phyloP scores from a whole-genome alignment of 768 basidiomycete genomes.

The Rhodotorula taiwanensis region DNA sequence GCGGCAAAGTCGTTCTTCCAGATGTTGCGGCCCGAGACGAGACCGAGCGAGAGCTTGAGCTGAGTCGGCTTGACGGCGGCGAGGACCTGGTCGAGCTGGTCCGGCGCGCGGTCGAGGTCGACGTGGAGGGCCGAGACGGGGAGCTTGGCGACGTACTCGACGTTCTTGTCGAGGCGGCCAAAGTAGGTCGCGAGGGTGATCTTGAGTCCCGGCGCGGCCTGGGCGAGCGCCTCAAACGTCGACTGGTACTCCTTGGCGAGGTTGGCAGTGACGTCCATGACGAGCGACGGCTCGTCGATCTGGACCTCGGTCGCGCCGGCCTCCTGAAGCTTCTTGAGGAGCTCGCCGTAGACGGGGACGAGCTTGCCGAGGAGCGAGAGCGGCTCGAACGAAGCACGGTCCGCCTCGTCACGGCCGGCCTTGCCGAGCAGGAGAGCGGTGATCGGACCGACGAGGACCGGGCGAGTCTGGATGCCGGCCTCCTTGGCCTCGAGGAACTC shows the following conservation, averaged over 20 bases:
- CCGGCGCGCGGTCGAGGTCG: slow-evolving; percentile 88
- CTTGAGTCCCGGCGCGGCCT: slow-evolving; percentile 65
- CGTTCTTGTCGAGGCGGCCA: slow-evolving; percentile 85
- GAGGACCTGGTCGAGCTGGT: slow-evolving; percentile 74
- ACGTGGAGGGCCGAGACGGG: slow-evolving; percentile 91
- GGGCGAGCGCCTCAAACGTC: slow-evolving; percentile 72
- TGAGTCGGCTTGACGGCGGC: slow-evolving; percentile 74
- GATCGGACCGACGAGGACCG: slow-evolving; percentile 90
- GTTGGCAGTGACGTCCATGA: slow-evolving; percentile 71
- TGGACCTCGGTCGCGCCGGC: slow-evolving; percentile 93
- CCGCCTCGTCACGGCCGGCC: slow-evolving; percentile 61
- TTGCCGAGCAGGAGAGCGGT: slow-evolving; percentile 93
- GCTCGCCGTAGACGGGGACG: slow-evolving; percentile 81
- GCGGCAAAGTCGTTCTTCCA: slow-evolving; percentile 94
- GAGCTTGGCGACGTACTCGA: slow-evolving; percentile 81
- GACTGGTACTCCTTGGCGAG: slow-evolving; percentile 71
- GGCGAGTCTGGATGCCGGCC: slow-evolving; percentile 80
- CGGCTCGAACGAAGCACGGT: slow-evolving; percentile 63
- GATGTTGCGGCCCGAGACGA: slow-evolving; percentile 97
- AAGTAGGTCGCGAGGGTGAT: slow-evolving; percentile 96
- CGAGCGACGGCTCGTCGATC: slow-evolving; percentile 92
- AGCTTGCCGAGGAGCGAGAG: slow-evolving; percentile 83
- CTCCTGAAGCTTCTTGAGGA: slow-evolving; percentile 80
- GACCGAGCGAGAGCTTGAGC: slow-evolving; percentile 79
- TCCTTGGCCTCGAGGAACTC: slow-evolving; percentile 93